Conservation (phyloP, 441 rosid species). For the Francoa sonchifolia region DNA sequence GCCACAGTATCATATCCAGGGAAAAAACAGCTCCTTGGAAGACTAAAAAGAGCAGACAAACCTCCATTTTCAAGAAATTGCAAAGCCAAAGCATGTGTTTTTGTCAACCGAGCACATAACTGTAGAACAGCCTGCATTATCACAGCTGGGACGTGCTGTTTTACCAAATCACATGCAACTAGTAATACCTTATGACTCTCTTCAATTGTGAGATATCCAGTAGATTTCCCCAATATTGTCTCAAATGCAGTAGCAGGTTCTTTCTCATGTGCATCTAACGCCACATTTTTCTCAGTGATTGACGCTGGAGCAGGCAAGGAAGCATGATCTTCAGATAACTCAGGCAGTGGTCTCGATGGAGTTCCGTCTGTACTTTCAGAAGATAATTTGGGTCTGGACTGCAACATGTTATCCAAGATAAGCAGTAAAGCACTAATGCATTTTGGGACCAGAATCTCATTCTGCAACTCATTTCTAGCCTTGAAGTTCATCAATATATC, state of each 20-base stretch:
- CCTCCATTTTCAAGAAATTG: slow-evolving; percentile 88
- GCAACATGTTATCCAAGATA: slow-evolving; percentile 76
- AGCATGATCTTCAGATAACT: slow-evolving; percentile 27
- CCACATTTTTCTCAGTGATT: slow-evolving; percentile 24
- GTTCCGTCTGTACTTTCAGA: slow-evolving; percentile 41
- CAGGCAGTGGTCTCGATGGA: slow-evolving; percentile 38
- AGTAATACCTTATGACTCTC: slow-evolving; percentile 60
- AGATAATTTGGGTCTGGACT: slow-evolving; percentile 42
- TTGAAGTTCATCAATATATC: slow-evolving; percentile 60
- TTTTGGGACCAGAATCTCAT: slow-evolving; percentile 59
- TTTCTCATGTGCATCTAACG: slow-evolving; percentile 38
- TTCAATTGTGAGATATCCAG: slow-evolving; percentile 65
- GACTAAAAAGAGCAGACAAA: slow-evolving; percentile 62
- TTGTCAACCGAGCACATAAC: slow-evolving; percentile 85
- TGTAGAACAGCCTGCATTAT: slow-evolving; percentile 96
- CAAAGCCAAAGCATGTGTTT: slow-evolving; percentile 63
- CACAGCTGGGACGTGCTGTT: slow-evolving; percentile 73
- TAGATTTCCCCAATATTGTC: slow-evolving; percentile 59
- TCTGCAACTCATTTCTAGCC: slow-evolving; percentile 35
- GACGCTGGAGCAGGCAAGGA: slow-evolving; percentile 26
- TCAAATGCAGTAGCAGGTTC: slow-evolving; percentile 39
- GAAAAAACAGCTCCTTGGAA: slow-evolving; percentile 77
- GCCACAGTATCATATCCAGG: slow-evolving; percentile 89
- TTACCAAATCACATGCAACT: slow-evolving; percentile 62
- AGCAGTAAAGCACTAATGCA: slow-evolving; percentile 73